Percentiles rank a stretch among this genome's conserved stretches.
Conservation (phyloP, 768 basidiomycete species). For the Phylloporus rhodoxanthus region DNA sequence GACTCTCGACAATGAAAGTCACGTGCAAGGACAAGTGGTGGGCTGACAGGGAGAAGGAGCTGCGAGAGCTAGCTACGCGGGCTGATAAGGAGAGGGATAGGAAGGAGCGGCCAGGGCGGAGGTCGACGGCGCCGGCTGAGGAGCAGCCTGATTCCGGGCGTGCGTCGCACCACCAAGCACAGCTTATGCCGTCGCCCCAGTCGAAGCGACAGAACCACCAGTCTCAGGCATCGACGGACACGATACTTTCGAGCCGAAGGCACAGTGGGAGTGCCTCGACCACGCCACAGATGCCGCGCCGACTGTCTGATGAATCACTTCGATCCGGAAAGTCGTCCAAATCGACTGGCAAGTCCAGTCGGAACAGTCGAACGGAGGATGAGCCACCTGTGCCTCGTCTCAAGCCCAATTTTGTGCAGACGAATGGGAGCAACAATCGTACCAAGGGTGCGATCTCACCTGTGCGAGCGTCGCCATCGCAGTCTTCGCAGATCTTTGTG, state of each 20-base stretch:
- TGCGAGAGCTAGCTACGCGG: conserved; percentile 19
- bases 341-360: conserved; percentile 29
- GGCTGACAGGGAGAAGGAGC: conserved; percentile 24
- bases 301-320: conserved; percentile 37
- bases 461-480: conserved; percentile 16
- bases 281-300: conserved; percentile 21
- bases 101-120: conserved; percentile 15
- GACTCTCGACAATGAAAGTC: conserved; percentile 36
- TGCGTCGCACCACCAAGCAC: conserved; percentile 23
- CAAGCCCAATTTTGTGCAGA: conserved; percentile 22
- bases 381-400: conserved; percentile 29
- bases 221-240: conserved; percentile 26
- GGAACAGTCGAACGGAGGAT: conserved; percentile 23
- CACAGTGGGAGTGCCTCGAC: conserved; percentile 26
- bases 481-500: conserved; percentile 24
- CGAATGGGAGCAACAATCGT: conserved; percentile 22
- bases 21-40: conserved; percentile 34
- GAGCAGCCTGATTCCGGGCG: conserved; percentile 20
- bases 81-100: conserved; percentile 18
- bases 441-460: conserved; percentile 41
- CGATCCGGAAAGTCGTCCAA: conserved; percentile 36
- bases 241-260: conserved; percentile 17
- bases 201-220: conserved; percentile 25
- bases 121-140: conserved; percentile 13
- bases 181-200: conserved; percentile 15